phyloP scores from a whole-genome alignment of 192 early-diverging fungal species.

The Coemansia sp. region DNA sequence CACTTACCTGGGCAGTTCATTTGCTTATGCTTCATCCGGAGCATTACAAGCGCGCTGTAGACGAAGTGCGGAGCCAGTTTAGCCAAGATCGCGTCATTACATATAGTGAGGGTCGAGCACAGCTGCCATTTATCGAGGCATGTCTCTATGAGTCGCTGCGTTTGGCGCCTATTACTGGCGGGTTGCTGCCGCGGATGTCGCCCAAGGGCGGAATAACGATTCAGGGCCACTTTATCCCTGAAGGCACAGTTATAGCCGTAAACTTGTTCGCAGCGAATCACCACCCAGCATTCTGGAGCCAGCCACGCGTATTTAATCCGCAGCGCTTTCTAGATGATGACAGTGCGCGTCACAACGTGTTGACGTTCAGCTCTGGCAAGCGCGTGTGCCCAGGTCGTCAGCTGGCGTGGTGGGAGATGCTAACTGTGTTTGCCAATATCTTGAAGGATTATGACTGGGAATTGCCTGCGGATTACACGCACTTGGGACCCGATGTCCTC shows the following conservation, averaged over 20 bases:
- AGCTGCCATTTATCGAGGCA: slow-evolving; percentile 44
- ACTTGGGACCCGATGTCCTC: slow-evolving; percentile 35
- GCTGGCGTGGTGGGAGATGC: slow-evolving; percentile 32
- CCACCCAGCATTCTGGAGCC: slow-evolving; percentile 8
- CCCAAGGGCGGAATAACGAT: slow-evolving; percentile 35
- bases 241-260: slow-evolving; percentile 17
- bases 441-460: slow-evolving; percentile 43
- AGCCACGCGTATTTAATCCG: slow-evolving; percentile 29
- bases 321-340: slow-evolving; percentile 29
- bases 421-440: slow-evolving; percentile 24
- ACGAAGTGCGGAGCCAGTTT: slow-evolving; percentile 37
- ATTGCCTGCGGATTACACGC: slow-evolving; percentile 29
- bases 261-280: slow-evolving; percentile 29
- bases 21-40: slow-evolving; percentile 36
- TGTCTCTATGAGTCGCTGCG: slow-evolving; percentile 50
- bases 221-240: slow-evolving; percentile 37
- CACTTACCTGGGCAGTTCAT: slow-evolving; percentile 42
- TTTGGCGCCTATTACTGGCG: slow-evolving; percentile 23
- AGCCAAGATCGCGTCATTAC: slow-evolving; percentile 23
- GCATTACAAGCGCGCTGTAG: slow-evolving; percentile 8
- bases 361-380: slow-evolving; percentile 41
- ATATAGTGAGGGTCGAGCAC: slow-evolving; percentile 26
- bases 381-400: slow-evolving; percentile 39
- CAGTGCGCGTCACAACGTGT: slow-evolving; percentile 7
- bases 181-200: slow-evolving; percentile 22